These are phyloP conservation scores for Ceratobasidium sp. DNA, from an alignment of 1,284 basidiomycete genomes.

Conservation along the genomic window DNA sequence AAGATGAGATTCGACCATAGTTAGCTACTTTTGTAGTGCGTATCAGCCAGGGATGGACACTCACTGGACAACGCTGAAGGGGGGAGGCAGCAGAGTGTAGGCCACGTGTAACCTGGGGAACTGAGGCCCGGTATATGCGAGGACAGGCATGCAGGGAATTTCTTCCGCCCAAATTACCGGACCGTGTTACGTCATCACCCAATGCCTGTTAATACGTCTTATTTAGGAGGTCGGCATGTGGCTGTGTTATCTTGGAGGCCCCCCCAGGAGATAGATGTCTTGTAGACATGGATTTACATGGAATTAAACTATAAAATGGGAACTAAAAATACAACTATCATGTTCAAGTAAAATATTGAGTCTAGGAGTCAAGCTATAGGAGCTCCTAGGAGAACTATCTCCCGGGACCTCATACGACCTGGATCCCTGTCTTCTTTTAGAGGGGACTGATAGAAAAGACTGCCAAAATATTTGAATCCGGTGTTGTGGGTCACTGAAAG, in stretches of 20 bases:
- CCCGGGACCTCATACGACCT: too few relatives aligned
- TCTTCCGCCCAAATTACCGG: conserved; percentile 6
- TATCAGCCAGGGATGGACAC: neutral
- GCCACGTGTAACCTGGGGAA: conserved; percentile 13
- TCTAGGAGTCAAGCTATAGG: neutral
- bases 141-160: neutral
- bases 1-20: neutral
- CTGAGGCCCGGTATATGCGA: conserved; percentile 19
- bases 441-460: neutral
- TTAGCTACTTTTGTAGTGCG: conserved; percentile 13
- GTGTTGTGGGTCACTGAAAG: neutral
- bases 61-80: conserved; percentile 8
- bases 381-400: too few relatives aligned
- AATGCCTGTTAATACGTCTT: neutral
- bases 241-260: neutral
- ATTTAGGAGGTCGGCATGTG: neutral
- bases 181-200: conserved; percentile 2
- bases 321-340: neutral
- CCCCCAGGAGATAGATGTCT: too few relatives aligned
- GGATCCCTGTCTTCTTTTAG: neutral
- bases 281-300: too few relatives aligned
- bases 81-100: conserved; percentile 11
- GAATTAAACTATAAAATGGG: too few relatives aligned
- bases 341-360: conserved; percentile 2
- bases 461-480: conserved; percentile 23